Evolutionary conservation across 345 rosid species (phyloP), one percentile per base, ranked within the genome.

Genomic region (Populus simonii): DNA sequence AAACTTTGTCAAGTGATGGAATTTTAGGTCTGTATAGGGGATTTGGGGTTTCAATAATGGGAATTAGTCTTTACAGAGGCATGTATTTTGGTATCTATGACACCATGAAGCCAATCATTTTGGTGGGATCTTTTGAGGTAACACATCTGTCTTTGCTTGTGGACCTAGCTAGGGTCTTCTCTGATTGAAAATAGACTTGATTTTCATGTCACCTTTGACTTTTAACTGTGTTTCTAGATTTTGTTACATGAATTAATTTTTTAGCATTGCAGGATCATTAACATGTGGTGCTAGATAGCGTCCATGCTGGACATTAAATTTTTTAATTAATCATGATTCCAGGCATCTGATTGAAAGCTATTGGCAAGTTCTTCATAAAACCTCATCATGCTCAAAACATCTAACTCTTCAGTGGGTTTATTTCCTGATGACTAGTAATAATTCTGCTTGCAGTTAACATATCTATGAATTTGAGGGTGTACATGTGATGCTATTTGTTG

Each of bases 41-140:
- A 76, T 93, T 96, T 81, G 85, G 98, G 2, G 93, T 90, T 80
- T 96, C 99, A 23, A 93, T 91, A 49, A n/a, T 92, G 66, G 98
- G 99, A 35, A 96, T 96, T 72, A 92, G 97, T 36, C 83, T 96
- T 51, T 96, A 96, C 76, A 87, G 95, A 29, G 98, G 97, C 87
- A 86, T 93, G 94, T 96, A 93, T 80, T 96, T 96, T 75, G 99
- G 99, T 78, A 81, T 96, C 80, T 96, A 96, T 27, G 98, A 90
- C 81, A 93, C 94, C 38, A 62, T 92, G 89, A 96, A 96, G 85
- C 99, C 99, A 72, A 74, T 89, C 51, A 68, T 96, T 79, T 76
- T 96, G 80, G 95, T 96, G 10, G 98, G 97, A 74, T 86, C 99
- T 38, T 81, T 89, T 6, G 92, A 96, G 98, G 99, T 92, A 77